Percentiles rank a stretch among this genome's conserved stretches.
phyloP scores from a whole-genome alignment of 176 grass and related monocot genomes.

The Zoysia pacifica region DNA sequence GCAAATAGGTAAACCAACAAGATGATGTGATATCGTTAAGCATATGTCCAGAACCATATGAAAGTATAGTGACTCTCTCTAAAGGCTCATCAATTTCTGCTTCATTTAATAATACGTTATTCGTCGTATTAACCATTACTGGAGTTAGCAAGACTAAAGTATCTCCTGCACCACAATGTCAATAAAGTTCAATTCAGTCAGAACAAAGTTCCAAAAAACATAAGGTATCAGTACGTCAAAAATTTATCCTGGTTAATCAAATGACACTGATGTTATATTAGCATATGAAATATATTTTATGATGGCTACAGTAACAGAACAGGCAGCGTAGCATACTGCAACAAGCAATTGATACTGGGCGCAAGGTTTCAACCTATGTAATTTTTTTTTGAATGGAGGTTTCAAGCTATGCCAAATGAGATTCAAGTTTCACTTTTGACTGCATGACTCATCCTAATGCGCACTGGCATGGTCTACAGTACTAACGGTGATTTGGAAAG shows the following conservation, averaged over 20 bases:
- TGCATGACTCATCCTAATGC: not conserved
- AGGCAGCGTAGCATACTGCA: not conserved
- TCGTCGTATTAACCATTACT: conserved; percentile 60
- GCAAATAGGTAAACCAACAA: conserved; percentile 96
- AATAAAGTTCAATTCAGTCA: conserved; percentile 2
- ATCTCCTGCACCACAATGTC: conserved; percentile 39
- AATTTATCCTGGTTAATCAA: conserved; percentile 16
- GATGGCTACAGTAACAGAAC: not conserved
- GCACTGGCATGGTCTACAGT: not conserved
- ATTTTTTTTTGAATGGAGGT: not conserved
- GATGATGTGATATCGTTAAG: conserved; percentile 97
- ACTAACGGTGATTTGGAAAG: not conserved
- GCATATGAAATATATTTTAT: not conserved
- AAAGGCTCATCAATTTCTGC: conserved; percentile 51
- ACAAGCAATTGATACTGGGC: not conserved
- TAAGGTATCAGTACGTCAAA: not conserved
- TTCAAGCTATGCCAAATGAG: not conserved
- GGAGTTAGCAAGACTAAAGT: not conserved
- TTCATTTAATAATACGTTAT: conserved; percentile 42
- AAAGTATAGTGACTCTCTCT: conserved; percentile 68
- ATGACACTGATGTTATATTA: not conserved
- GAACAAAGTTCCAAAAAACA: not conserved
- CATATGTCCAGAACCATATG: conserved; percentile 96
- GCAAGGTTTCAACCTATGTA: not conserved
- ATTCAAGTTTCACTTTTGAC: not conserved